Conservation (phyloP, 2,329 filamentous ascomycete species). For the Claviceps lovelessii region DNA sequence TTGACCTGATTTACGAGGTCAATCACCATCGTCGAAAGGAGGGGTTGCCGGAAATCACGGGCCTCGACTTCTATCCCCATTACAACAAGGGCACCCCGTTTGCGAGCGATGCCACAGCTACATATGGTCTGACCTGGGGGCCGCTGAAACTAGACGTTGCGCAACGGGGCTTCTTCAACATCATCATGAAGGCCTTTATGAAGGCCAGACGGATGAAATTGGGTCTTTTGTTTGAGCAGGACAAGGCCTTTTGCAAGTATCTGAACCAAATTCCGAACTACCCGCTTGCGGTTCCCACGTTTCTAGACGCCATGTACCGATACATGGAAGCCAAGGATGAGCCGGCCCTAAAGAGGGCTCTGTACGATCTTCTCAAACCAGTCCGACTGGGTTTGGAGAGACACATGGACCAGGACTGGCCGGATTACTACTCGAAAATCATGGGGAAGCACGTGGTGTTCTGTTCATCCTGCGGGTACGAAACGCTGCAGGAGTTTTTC, state of each 20-base stretch:
- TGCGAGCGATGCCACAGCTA: not conserved
- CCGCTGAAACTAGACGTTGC: constrained; percentile 11
- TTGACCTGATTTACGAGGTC: constrained; percentile 23
- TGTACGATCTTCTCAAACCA: constrained; percentile 21
- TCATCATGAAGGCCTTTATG: constrained; percentile 21
- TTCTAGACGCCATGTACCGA: constrained; percentile 21
- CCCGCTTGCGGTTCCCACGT: constrained; percentile 15
- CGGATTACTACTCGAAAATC: constrained; percentile 10
- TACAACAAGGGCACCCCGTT: constrained; percentile 17
- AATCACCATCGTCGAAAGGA: constrained; percentile 13
- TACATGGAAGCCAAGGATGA: constrained; percentile 3
- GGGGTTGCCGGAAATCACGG: constrained; percentile 8
- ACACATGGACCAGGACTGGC: constrained; percentile 9
- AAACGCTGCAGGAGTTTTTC: constrained; percentile 19
- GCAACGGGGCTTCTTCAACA: constrained; percentile 20
- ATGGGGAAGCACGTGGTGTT: constrained; percentile 15
- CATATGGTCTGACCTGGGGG: constrained; percentile 20
- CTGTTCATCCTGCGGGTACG: constrained; percentile 22
- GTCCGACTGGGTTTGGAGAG: constrained; percentile 15
- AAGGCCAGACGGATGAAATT: constrained; percentile 19
- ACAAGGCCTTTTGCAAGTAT: constrained; percentile 17
- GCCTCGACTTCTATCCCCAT: constrained; percentile 21
- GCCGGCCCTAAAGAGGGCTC: constrained; percentile 8
- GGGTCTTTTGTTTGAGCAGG: constrained; percentile 16
- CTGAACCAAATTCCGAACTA: constrained; percentile 16